Conservation (phyloP, 1,139 yeast species). For the Suhomyces kunorum region DNA sequence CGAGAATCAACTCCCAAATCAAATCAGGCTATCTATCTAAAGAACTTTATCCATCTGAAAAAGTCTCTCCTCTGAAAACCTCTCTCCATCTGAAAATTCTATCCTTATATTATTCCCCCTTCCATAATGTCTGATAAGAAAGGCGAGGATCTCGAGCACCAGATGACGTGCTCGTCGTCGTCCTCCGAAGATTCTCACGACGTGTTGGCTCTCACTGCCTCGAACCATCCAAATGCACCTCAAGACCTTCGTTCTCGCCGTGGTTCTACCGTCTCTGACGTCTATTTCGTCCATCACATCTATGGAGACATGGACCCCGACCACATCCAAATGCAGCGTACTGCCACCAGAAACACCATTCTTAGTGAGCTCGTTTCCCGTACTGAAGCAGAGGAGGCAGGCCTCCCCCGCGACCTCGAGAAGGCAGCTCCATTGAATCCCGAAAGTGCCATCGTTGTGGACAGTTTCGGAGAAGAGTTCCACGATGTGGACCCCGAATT, state of each 20-base stretch:
- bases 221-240: slow-evolving; percentile 4
- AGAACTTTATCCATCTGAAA: too few relatives aligned
- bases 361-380: slow-evolving; percentile 21
- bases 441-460: slow-evolving; percentile 30
- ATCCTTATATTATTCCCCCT: too few relatives aligned
- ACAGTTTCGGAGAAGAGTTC: slow-evolving; percentile 41
- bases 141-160: slow-evolving; percentile 5
- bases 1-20: too few relatives aligned
- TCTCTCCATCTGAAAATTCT: too few relatives aligned
- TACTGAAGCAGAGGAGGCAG: slow-evolving; percentile 16
- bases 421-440: slow-evolving; percentile 14
- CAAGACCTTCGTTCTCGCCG: slow-evolving; percentile 13
- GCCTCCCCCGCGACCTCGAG: slow-evolving; percentile 15
- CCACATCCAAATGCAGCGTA: slow-evolving; percentile 22
- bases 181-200: slow-evolving; percentile 13
- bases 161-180: slow-evolving; percentile 13
- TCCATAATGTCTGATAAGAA: too few relatives aligned
- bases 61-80: too few relatives aligned
- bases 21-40: too few relatives aligned
- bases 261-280: slow-evolving; percentile 17
- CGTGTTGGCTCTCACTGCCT: slow-evolving; percentile 10
- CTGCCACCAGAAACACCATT: slow-evolving; percentile 25
- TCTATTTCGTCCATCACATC: slow-evolving; percentile 35
- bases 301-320: slow-evolving; percentile 34
- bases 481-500: slow-evolving; percentile 44